Base-by-base conservation (phyloP, 768 basidiomycete genomes). In the Amanita molliuscula region DNA sequence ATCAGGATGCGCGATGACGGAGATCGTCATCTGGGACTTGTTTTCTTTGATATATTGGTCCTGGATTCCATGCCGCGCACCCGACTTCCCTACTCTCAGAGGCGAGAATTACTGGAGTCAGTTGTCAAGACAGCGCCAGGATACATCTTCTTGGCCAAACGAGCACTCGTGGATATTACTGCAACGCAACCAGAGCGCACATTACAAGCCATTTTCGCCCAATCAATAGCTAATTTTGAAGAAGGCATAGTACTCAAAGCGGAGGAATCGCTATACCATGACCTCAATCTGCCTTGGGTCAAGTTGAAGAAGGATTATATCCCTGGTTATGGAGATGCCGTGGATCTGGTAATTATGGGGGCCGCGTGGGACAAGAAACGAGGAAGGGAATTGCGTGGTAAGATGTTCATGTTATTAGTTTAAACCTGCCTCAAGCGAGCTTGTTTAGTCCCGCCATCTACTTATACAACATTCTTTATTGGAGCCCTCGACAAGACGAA, bases 301-400 rank as follows among this genome's bases (percentile, higher is more conserved):
- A 95, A 96, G 66, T 58, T 90, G 44, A 90, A 92, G 69, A 80
- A 75, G 59, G 93, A 97, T 61, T 95, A 95, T 54, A 89, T 97
- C 34, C 80, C 81, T 1, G 84, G 84, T 3, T 74, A 84, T 40
- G 89, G 90, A 0, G 93, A 97, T 62, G 75, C 78, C 4, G 56
- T 93, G 13, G 89, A 93, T 61, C 72, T 95, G 50, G 80, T 81
- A 3, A 60, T 95, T 29, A 65, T 95, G 16, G 93, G 79, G 1
- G 89, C 81, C 16, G 67, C 75, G 0, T 93, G 89, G 88, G 85
- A 89, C 49, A 82, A 81, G 59, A 75, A 82, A 31, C 74, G 93
- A 7, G 93, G 75, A 3, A 67, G 88, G 47, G 83, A 84, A 47
- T 69, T 96, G 5, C 67, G 83, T 63, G 90, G 90, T 88, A 47